phyloP scores from a whole-genome alignment of 768 basidiomycete species.

The Suillus lakei region DNA sequence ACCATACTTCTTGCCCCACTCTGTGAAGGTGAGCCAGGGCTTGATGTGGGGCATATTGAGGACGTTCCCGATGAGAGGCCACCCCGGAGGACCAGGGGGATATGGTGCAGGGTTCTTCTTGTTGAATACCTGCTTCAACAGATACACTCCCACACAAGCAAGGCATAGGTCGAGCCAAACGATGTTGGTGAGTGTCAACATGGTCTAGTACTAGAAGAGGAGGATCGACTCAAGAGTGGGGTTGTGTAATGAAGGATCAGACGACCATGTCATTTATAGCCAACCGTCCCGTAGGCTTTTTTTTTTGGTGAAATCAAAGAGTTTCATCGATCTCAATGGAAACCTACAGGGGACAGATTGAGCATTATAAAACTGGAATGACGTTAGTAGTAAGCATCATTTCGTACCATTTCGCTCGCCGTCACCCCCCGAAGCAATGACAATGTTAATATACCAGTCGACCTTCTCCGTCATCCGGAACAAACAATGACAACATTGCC shows the following conservation, averaged over 20 bases:
- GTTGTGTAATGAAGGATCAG: background rate
- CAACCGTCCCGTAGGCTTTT: too few species aligned
- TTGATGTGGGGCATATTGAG: constrained; percentile 52
- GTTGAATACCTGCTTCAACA: constrained; percentile 26
- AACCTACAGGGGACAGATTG: too few species aligned
- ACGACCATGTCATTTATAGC: too few species aligned
- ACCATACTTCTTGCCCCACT: constrained; percentile 53
- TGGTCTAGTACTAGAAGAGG: background rate
- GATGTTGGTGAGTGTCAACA: constrained; percentile 24
- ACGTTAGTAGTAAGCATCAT: too few species aligned
- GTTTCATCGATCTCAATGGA: too few species aligned
- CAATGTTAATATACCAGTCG: too few species aligned
- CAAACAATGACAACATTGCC: too few species aligned
- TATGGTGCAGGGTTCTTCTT: constrained; percentile 31
- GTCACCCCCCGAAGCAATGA: too few species aligned
- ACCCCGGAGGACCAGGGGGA: constrained; percentile 51
- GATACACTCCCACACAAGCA: constrained; percentile 31
- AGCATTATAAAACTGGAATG: too few species aligned
- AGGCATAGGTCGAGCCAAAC: constrained; percentile 39
- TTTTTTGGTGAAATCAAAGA: too few species aligned
- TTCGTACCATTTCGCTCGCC: too few species aligned
- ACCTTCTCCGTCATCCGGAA: too few species aligned
- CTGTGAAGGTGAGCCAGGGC: constrained; percentile 49
- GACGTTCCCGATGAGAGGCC: constrained; percentile 53
- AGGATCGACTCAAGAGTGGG: background rate